phyloP scores from a whole-genome alignment of 768 basidiomycete genomes.

The Kwoniella sp. region DNA sequence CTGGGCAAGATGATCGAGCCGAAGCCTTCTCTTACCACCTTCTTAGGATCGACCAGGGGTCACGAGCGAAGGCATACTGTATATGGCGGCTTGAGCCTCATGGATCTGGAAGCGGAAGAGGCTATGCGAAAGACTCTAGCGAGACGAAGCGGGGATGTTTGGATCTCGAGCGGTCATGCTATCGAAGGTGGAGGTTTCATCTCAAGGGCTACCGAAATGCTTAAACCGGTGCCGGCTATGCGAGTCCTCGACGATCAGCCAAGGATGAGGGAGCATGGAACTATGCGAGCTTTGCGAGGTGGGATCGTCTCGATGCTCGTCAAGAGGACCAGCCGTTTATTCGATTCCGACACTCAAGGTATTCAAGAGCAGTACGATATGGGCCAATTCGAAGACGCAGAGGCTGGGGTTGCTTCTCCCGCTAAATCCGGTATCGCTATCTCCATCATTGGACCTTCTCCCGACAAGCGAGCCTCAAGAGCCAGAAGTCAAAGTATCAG shows the following conservation, averaged over 20 bases:
- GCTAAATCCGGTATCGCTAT: constrained; percentile 19
- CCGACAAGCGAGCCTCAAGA: constrained; percentile 11
- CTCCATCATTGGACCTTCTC: constrained; percentile 22
- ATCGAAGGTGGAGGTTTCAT: constrained; percentile 27
- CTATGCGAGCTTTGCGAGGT: constrained; percentile 16
- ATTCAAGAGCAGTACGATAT: constrained; percentile 14
- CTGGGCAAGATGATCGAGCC: constrained; percentile 35
- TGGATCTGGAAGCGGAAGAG: constrained; percentile 33
- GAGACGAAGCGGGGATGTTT: constrained; percentile 41
- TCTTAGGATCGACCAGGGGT: constrained; percentile 17
- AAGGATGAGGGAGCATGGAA: not conserved
- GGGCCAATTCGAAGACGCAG: constrained; percentile 29
- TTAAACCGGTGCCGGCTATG: constrained; percentile 46
- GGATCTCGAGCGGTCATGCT: constrained; percentile 47
- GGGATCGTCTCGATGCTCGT: constrained; percentile 42
- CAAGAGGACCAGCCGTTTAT: constrained; percentile 22
- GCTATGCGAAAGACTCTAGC: constrained; percentile 32
- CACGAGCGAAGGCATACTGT: constrained; percentile 37
- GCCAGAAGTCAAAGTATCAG: not conserved
- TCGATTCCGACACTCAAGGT: constrained; percentile 6
- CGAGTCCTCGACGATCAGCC: constrained; percentile 28
- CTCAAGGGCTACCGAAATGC: constrained; percentile 43
- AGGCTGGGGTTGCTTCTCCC: constrained; percentile 7
- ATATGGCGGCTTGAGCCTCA: constrained; percentile 24
- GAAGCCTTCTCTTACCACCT: constrained; percentile 39